phyloP scores from a whole-genome alignment of 306 rosid genomes.

The Dalbergia cultrata region DNA sequence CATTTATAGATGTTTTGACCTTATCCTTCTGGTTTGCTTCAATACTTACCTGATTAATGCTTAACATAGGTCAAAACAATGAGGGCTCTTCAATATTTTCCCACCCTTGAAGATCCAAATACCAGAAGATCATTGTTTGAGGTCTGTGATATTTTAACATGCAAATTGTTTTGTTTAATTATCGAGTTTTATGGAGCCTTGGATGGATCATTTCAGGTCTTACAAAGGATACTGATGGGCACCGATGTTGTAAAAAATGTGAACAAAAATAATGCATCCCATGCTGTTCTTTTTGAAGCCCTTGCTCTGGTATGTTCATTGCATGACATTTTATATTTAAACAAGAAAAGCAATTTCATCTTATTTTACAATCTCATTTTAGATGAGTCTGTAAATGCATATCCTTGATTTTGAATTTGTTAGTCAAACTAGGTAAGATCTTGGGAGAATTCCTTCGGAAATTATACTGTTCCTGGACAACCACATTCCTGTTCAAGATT shows the following conservation, averaged over 20 bases:
- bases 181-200: constrained; percentile 36
- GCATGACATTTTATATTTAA: not conserved
- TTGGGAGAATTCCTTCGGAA: not conserved
- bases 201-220: constrained; percentile 65
- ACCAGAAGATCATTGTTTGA: constrained; percentile 83
- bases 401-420: constrained; percentile 16
- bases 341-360: not conserved
- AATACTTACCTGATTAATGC: constrained; percentile 30
- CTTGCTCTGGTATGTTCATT: constrained; percentile 73
- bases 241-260: constrained; percentile 87
- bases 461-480: not conserved
- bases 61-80: constrained; percentile 73
- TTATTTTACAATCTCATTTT: not conserved
- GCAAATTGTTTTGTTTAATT: not conserved
- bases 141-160: constrained; percentile 47
- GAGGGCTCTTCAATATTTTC: constrained; percentile 88
- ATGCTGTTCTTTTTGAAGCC: constrained; percentile 91
- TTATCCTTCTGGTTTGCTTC: constrained; percentile 17
- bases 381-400: not conserved
- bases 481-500: not conserved
- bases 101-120: constrained; percentile 81
- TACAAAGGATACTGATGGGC: constrained; percentile 85
- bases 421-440: constrained; percentile 13
- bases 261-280: constrained; percentile 85
- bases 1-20: constrained; percentile 1